These are phyloP conservation scores for Podila epicladia DNA, from an alignment of 192 early-diverging fungal genomes.

Conservation along the genomic window DNA sequence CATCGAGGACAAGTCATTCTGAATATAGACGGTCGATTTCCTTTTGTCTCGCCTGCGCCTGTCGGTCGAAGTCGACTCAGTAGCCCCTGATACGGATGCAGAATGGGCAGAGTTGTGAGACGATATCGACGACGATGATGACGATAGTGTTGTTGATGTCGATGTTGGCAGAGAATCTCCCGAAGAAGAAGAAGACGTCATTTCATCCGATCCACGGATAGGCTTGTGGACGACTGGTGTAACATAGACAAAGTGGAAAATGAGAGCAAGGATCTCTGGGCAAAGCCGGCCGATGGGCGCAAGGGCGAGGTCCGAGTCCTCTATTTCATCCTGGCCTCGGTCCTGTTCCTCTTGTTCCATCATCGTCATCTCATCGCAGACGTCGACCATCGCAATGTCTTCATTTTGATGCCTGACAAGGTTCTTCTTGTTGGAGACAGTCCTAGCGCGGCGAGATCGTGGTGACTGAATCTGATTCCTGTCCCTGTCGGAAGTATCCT, in stretches of 20 bases:
- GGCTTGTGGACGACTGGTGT: slow-evolving; percentile 36
- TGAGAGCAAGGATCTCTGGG: slow-evolving; percentile 39
- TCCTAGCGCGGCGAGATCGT: not conserved
- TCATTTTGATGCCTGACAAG: not conserved
- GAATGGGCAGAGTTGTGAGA: no score
- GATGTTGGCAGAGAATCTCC: not conserved
- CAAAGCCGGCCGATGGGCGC: slow-evolving; percentile 27
- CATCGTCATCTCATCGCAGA: not conserved
- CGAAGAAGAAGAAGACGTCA: not conserved
- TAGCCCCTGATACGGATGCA: not conserved
- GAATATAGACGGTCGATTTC: slow-evolving; percentile 24
- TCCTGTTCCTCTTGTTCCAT: not conserved
- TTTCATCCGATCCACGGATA: not conserved
- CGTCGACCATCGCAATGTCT: not conserved
- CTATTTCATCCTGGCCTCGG: not conserved
- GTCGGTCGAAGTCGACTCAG: not conserved
- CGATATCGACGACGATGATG: not conserved
- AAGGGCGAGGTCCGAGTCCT: not conserved
- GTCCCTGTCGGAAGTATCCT: not conserved
- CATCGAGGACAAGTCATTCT: slow-evolving; percentile 37
- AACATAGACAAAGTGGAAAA: slow-evolving; percentile 51
- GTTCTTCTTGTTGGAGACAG: not conserved
- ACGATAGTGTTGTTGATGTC: slow-evolving; percentile 1
- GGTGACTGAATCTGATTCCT: not conserved
- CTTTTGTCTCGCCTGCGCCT: slow-evolving; percentile 17